Evolutionary conservation across 129 eudicot genomes (phyloP).

Genomic region (Oenanthe sinensis): DNA sequence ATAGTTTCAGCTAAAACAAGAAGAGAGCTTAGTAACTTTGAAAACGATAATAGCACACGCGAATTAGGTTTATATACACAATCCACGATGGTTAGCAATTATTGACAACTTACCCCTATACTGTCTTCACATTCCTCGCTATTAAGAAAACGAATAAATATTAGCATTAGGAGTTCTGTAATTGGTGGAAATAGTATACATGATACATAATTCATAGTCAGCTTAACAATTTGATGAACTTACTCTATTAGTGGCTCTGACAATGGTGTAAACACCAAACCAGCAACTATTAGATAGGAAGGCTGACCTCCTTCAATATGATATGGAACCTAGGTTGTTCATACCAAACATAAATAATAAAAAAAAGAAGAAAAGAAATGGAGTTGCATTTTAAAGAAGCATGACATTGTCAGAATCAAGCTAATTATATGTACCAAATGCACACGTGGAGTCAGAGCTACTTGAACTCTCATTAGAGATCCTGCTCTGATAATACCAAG

Average conservation of each 20-base stretch:
- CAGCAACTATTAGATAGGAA: slow-evolving; percentile 86
- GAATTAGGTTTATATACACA: background rate
- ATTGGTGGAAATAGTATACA: background rate
- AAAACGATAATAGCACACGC: background rate
- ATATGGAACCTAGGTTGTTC: slow-evolving; percentile 71
- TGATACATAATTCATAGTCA: background rate
- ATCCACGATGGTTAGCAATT: background rate
- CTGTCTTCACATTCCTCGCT: slow-evolving; percentile 90
- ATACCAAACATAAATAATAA: background rate
- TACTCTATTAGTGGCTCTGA: slow-evolving; percentile 97
- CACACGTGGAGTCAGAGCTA: slow-evolving; percentile 56
- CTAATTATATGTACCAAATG: slow-evolving; percentile 53
- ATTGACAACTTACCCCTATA: slow-evolving; percentile 57
- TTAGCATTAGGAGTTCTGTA: slow-evolving; percentile 8
- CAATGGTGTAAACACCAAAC: slow-evolving; percentile 88
- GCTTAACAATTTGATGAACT: slow-evolving; percentile 10
- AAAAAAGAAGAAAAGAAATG: background rate
- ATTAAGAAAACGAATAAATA: slow-evolving; percentile 15
- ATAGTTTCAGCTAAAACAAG: slow-evolving; percentile 51
- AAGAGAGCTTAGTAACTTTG: slow-evolving; percentile 9
- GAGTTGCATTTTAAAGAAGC: slow-evolving; percentile 13
- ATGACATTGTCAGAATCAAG: slow-evolving; percentile 6
- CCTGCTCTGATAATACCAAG: slow-evolving; percentile 87
- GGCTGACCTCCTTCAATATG: slow-evolving; percentile 92
- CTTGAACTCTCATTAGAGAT: slow-evolving; percentile 61